phyloP scores from a whole-genome alignment of 345 rosid species.

The Eucalyptus microcorys region DNA sequence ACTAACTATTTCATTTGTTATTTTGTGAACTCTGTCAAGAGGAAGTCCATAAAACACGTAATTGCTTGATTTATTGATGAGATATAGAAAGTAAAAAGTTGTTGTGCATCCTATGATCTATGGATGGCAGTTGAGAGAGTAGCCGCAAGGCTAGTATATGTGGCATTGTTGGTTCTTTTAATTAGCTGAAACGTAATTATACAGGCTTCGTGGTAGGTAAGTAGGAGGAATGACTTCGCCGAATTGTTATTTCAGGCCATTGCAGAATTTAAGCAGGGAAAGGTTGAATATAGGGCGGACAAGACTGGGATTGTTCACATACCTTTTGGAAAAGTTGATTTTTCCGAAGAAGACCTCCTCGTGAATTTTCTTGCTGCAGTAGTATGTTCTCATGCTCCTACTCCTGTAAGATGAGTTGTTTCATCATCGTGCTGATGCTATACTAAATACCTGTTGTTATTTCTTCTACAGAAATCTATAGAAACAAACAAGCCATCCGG shows the following conservation, averaged over 20 bases:
- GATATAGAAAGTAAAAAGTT: not conserved
- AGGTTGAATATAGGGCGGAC: slow-evolving; percentile 90
- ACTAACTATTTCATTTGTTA: not conserved
- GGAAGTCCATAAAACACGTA: not conserved
- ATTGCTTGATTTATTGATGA: not conserved
- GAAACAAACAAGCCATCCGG: slow-evolving; percentile 97
- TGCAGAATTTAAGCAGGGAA: slow-evolving; percentile 91
- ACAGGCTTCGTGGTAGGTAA: not conserved
- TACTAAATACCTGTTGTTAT: not conserved
- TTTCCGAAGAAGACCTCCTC: slow-evolving; percentile 74
- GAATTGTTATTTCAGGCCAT: slow-evolving; percentile 51
- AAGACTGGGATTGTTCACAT: slow-evolving; percentile 98
- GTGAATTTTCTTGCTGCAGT: slow-evolving; percentile 69
- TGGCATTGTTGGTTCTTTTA: not conserved
- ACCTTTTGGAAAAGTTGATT: slow-evolving; percentile 72
- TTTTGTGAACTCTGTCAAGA: not conserved
- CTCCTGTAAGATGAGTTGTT: not conserved
- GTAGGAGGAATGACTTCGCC: not conserved
- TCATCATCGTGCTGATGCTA: not conserved
- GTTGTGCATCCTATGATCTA: not conserved
- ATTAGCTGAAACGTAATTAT: not conserved
- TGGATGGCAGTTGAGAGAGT: not conserved
- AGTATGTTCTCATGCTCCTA: slow-evolving; percentile 21
- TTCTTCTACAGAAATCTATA: slow-evolving; percentile 63
- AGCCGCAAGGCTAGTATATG: not conserved